Evolutionary conservation across 805 yeast species (phyloP).

Genomic region (Ogataea dorogensis): DNA sequence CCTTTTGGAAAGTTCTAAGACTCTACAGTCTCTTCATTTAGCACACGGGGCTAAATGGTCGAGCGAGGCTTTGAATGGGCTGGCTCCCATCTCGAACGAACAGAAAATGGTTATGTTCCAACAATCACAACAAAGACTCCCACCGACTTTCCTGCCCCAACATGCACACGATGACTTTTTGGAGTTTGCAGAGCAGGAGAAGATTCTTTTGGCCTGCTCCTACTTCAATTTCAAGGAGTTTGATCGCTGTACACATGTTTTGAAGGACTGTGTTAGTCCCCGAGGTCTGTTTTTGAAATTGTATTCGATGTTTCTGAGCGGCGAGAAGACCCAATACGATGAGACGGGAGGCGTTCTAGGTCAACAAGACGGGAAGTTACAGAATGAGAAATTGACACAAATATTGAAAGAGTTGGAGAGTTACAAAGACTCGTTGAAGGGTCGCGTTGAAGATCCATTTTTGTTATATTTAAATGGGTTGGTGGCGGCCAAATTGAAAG

Average conservation of each 20-base stretch:
- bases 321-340: conserved; percentile 74
- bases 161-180: conserved; percentile 24
- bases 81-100: conserved; percentile 31
- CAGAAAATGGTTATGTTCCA: conserved; percentile 23
- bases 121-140: conserved; percentile 15
- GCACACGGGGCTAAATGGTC: conserved; percentile 79
- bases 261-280: conserved; percentile 51
- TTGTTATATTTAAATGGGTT: conserved; percentile 73
- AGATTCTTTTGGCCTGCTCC: conserved; percentile 60
- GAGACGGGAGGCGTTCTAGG: conserved; percentile 66
- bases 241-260: conserved; percentile 64
- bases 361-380: conserved; percentile 35
- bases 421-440: conserved; percentile 21
- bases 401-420: conserved; percentile 45
- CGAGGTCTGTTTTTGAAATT: conserved; percentile 59
- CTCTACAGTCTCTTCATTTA: conserved; percentile 56
- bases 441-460: conserved; percentile 47
- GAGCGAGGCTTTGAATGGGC: conserved; percentile 74
- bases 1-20: conserved; percentile 41
- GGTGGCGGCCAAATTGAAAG: conserved; percentile 60
- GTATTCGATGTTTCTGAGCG: conserved; percentile 69
- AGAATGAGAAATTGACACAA: conserved; percentile 30
- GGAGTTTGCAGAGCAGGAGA: conserved; percentile 40
- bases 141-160: conserved; percentile 13
- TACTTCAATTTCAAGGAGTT: conserved; percentile 84